Base-by-base conservation (phyloP, 257 asterid species). In the Plectranthus barbatus region DNA sequence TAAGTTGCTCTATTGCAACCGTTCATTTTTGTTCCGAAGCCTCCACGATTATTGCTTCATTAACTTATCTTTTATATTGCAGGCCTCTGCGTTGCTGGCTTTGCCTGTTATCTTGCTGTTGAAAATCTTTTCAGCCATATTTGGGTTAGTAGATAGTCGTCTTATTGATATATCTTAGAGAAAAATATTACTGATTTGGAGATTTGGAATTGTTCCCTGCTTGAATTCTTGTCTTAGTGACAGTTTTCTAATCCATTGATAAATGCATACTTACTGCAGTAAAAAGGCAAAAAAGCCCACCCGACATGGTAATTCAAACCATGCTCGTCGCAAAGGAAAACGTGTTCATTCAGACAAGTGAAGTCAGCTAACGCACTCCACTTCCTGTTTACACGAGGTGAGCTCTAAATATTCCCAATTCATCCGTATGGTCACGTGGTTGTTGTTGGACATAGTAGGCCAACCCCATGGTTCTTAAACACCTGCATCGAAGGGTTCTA, bases 71-170 rank as follows among this genome's bases (percentile, higher is more conserved):
- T 69, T 40, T 36, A 29, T 71, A n/a, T 47, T 77, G 51, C 60
- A 80, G 85, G 85, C 85, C 55, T 80, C 85, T 29, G 82, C 82
- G 23, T 49, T 80, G 66, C 76, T 80, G 70, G 78, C 80, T 26
- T 64, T 80, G 67, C 85, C 82, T 6, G 41, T 80, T 53, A 68
- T 80, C 62, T 49, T 80, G 39, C 64, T 80, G 45, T 56, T 74
- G 70, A 80, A 77, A 72, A 64, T 71, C 50, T 60, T 39, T 17
- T 70, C 85, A 44, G 80, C 72, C 71, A 11, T 74, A 17, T 80
- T 71, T 45, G 71, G 85, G 85, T 80, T 58, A 62, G 82, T 73
- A 5, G 52, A 36, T 59, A 9, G 23, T 60, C 60, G 53, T 19
- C 56, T 57, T 55, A 41, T 65, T 50, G 4, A 7, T 50, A 52